A percentile compares a stretch with the other conserved stretches of the same genome.
phyloP scores from a whole-genome alignment of 805 yeast genomes.

The Lipomyces orientalis region DNA sequence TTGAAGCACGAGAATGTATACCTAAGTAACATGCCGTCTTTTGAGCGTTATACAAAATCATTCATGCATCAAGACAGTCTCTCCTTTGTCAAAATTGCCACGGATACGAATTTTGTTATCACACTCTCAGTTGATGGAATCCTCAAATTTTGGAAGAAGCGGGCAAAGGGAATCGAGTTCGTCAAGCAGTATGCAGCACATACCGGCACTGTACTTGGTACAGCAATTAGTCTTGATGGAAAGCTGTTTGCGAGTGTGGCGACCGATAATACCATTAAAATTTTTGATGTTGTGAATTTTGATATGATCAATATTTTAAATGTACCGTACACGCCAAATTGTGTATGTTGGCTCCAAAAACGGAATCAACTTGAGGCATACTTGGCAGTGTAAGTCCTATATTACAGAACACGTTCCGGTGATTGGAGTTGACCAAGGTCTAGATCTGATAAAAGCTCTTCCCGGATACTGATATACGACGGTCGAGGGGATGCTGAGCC shows the following conservation, averaged over 20 bases:
- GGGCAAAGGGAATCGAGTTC: constrained; percentile 41
- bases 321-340: constrained; percentile 42
- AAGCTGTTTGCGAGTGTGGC: constrained; percentile 42
- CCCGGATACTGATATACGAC: constrained; percentile 40
- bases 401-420: not conserved
- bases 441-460: constrained; percentile 35
- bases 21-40: constrained; percentile 33
- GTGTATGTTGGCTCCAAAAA: constrained; percentile 41
- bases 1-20: constrained; percentile 35
- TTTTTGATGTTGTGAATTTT: constrained; percentile 47
- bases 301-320: constrained; percentile 49
- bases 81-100: constrained; percentile 25
- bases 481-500: constrained; percentile 36
- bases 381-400: constrained; percentile 23
- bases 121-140: constrained; percentile 47
- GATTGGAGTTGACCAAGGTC: not conserved
- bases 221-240: constrained; percentile 39
- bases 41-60: constrained; percentile 40
- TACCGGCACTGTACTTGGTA: constrained; percentile 29
- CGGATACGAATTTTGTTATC: constrained; percentile 39
- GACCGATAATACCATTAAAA: constrained; percentile 38
- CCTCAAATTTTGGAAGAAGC: constrained; percentile 47
- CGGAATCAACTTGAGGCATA: constrained; percentile 33
- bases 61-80: constrained; percentile 39
- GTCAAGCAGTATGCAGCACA: constrained; percentile 45